phyloP scores from a whole-genome alignment of 495 filamentous ascomycete genomes.

The Penicillium egyptiacum region DNA sequence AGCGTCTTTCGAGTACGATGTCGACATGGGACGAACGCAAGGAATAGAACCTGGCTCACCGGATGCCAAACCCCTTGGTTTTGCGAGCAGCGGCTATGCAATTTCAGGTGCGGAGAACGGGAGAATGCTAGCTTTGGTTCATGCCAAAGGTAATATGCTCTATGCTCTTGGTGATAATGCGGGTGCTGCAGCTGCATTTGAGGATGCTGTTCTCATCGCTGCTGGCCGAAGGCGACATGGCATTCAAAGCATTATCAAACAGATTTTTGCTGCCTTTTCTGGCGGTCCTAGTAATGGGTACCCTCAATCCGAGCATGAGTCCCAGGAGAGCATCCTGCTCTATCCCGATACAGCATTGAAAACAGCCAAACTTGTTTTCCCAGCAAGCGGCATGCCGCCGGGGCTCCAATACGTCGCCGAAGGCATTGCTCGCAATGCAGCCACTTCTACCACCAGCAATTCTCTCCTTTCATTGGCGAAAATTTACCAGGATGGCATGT shows the following conservation, averaged over 20 bases:
- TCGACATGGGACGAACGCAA: conserved; percentile 40
- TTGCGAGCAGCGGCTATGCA: conserved; percentile 80
- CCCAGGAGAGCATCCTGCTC: conserved; percentile 68
- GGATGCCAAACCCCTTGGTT: conserved; percentile 52
- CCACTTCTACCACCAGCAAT: conserved; percentile 92
- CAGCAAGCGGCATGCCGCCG: conserved; percentile 73
- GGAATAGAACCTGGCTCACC: conserved; percentile 29
- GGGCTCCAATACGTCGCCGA: conserved; percentile 76
- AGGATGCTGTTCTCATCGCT: conserved; percentile 90
- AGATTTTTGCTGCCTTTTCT: conserved; percentile 72
- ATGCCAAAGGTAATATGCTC: conserved; percentile 98
- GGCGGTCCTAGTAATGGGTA: conserved; percentile 36
- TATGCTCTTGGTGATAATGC: conserved; percentile 86
- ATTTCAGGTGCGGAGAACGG: conserved; percentile 90
- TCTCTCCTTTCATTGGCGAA: conserved; percentile 93
- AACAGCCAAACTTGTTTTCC: conserved; percentile 83
- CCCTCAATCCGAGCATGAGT: conserved; percentile 27
- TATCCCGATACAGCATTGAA: conserved; percentile 80
- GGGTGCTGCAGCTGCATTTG: conserved; percentile 85
- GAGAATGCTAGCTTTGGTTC: conserved; percentile 84
- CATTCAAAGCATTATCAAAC: conserved; percentile 76
- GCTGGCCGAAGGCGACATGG: conserved; percentile 69
- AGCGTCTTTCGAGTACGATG: conserved; percentile 57
- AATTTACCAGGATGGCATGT: conserved; percentile 98
- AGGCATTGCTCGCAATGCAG: conserved; percentile 72